These are phyloP conservation scores for Candida germanica DNA, from an alignment of 805 yeast genomes.

Conservation along the genomic window DNA sequence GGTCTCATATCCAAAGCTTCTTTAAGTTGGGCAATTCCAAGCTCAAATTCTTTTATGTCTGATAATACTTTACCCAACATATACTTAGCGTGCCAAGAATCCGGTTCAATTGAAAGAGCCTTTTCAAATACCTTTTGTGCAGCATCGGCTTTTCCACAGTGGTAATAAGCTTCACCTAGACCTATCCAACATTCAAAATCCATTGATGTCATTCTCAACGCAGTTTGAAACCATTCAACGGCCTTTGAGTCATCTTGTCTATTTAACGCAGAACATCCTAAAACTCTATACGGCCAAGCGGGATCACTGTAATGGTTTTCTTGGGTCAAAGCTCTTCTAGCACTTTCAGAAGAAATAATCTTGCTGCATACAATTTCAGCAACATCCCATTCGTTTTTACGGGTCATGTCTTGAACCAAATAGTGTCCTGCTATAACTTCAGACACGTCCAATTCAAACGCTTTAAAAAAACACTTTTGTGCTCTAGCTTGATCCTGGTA, in stretches of 20 bases:
- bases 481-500: slow-evolving; percentile 66
- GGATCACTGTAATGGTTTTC: slow-evolving; percentile 26
- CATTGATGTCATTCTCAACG: slow-evolving; percentile 61
- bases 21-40: slow-evolving; percentile 50
- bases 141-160: slow-evolving; percentile 84
- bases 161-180: slow-evolving; percentile 90
- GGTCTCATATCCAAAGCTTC: slow-evolving; percentile 43
- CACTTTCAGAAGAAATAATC: slow-evolving; percentile 60
- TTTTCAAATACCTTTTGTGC: slow-evolving; percentile 76
- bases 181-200: slow-evolving; percentile 90
- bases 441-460: slow-evolving; percentile 80
- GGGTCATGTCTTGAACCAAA: slow-evolving; percentile 68
- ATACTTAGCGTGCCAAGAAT: slow-evolving; percentile 62
- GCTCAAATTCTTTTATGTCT: slow-evolving; percentile 62
- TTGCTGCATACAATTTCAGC: slow-evolving; percentile 72
- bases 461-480: slow-evolving; percentile 80
- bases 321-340: slow-evolving; percentile 44
- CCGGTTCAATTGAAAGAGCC: slow-evolving; percentile 52
- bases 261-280: slow-evolving; percentile 77
- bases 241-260: slow-evolving; percentile 72
- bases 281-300: slow-evolving; percentile 86
- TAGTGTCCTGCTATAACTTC: slow-evolving; percentile 73
- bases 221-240: slow-evolving; percentile 83
- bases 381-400: slow-evolving; percentile 73
- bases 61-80: slow-evolving; percentile 65